Evolutionary conservation across 306 rosid species (phyloP).

Genomic region (Vigna angularis): DNA sequence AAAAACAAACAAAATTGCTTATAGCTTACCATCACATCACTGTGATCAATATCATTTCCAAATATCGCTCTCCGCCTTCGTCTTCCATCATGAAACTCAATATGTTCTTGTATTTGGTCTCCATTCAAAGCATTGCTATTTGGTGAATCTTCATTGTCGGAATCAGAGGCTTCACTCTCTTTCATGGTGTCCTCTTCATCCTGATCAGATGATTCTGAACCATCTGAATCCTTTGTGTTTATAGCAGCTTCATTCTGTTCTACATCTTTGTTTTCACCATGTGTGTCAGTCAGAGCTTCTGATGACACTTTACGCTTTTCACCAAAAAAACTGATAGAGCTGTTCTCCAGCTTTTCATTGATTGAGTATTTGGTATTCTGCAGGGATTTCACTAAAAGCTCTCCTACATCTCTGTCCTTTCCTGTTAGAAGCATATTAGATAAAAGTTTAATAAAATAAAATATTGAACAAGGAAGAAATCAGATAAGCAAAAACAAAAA

Average conservation of each 20-base stretch:
- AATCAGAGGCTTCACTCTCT: conserved; percentile 38
- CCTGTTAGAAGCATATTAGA: conserved; percentile 55
- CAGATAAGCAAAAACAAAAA: conserved; percentile 10
- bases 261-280: conserved; percentile 43
- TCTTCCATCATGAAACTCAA: conserved; percentile 81
- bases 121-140: conserved; percentile 40
- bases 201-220: conserved; percentile 61
- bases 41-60: conserved; percentile 61
- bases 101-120: conserved; percentile 64
- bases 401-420: conserved; percentile 80
- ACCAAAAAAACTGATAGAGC: conserved; percentile 64
- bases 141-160: conserved; percentile 50
- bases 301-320: conserved; percentile 50
- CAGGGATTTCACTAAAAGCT: conserved; percentile 77
- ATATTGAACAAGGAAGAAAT: conserved; percentile 14
- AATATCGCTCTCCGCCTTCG: conserved; percentile 74
- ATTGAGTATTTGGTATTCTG: conserved; percentile 80
- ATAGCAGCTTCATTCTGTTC: conserved; percentile 44
- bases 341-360: conserved; percentile 82
- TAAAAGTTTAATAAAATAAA: conserved; percentile 32
- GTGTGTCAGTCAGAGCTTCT: conserved; percentile 48
- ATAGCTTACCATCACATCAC: conserved; percentile 62
- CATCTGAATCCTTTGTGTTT: conserved; percentile 48
- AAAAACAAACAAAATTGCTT: conserved; percentile 23
- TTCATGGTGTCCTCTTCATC: conserved; percentile 47